Base-by-base conservation (phyloP, 208 protist genomes). In the Vickermania ingenoplastis region DNA sequence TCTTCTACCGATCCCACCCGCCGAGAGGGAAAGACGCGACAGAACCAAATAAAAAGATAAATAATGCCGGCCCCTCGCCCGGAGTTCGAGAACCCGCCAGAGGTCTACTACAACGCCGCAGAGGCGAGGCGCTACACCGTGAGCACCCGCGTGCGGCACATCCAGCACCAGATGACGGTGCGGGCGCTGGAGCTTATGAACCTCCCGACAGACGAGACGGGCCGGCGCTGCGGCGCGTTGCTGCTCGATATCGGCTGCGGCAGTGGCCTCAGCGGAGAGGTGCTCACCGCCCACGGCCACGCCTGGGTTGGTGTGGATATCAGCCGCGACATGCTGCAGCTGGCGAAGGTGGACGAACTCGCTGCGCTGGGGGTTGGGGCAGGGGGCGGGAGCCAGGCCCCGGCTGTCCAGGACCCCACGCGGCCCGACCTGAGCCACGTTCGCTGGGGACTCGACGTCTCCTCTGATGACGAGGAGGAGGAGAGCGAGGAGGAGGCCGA, bases 181-280 rank as follows among this genome's bases (percentile, higher is more conserved):
- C 90, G 99, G 21, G 97, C 98, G 0, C 41, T 99, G 31, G 97
- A 99, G 79, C 83, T 99, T 51, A 73, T 99, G 31, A 75, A 70
- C 31, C 57, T 99, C 2, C 87, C 89, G 14, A 21, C 22, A 29
- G 55, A 41, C 52, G 21, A 24, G 11, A 24, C 2, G 21, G 11
- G 41, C 23, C 57, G 27, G 31, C 53, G 79, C 36, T 26, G 65
- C 25, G 61, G 65, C 3, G 75, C 79, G 3, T 64, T 98, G 21
- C 62, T 99, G 24, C 85, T 99, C 1, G 98, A 99, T 73, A 82
- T 99, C 36, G 98, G 98, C 45, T 99, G 98, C 70, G 98, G 98
- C 23, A 98, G 95, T 50, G 98, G 97, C 0, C 67, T 99, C 25
- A 98, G 93, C 67, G 98, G 98, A 1, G 86, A 98, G 31, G 91